phyloP scores from a whole-genome alignment of 257 asterid species.

The Gentiana straminea region DNA sequence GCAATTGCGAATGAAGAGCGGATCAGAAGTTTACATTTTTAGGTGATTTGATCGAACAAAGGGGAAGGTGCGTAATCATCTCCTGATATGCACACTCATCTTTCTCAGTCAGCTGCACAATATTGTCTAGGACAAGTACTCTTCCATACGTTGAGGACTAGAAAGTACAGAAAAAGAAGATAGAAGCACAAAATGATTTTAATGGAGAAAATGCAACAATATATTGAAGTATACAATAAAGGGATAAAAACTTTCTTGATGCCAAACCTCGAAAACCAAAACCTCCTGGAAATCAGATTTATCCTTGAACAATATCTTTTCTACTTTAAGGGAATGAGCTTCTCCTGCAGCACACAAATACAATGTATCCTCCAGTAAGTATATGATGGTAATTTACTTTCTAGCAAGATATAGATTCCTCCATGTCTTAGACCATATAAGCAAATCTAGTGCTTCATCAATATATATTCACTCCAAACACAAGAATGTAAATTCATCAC shows the following conservation, averaged over 20 bases:
- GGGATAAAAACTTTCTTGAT: constrained; percentile 8
- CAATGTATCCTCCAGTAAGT: background rate
- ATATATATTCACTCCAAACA: background rate
- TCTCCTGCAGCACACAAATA: constrained; percentile 43
- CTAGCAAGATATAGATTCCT: background rate
- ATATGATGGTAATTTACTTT: background rate
- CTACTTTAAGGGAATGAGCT: constrained; percentile 86
- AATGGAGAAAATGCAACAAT: constrained; percentile 3
- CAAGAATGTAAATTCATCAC: too few relatives aligned
- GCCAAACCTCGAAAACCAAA: constrained; percentile 80
- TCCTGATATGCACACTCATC: constrained; percentile 99
- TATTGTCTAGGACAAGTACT: constrained; percentile 95
- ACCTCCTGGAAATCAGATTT: constrained; percentile 85
- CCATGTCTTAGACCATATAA: too few relatives aligned
- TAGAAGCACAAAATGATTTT: constrained; percentile 1
- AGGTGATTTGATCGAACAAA: constrained; percentile 83
- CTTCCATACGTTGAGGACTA: constrained; percentile 81
- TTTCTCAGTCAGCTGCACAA: constrained; percentile 95
- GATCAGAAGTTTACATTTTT: constrained; percentile 39
- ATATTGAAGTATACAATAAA: background rate
- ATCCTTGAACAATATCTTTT: constrained; percentile 62
- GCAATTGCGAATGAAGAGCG: too few relatives aligned
- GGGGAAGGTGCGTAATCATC: constrained; percentile 96
- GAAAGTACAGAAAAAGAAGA: constrained; percentile 7
- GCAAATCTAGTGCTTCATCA: background rate